Conservation (phyloP, 1,139 yeast genomes). For the Yamadazyma friedrichii region DNA sequence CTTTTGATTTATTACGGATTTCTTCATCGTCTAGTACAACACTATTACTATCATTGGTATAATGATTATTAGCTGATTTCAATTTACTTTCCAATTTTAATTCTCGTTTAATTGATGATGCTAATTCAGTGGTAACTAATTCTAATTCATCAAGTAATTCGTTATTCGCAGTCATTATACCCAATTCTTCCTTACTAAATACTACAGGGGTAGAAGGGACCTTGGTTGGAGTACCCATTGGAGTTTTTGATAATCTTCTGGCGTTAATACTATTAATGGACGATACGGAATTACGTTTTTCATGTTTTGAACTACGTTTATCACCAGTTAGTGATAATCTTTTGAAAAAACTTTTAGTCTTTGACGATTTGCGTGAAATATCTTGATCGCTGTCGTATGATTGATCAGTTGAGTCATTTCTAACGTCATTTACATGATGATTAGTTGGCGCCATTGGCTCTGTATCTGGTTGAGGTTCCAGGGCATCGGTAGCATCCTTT, state of each 20-base stretch:
- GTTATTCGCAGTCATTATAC: slow-evolving; percentile 58
- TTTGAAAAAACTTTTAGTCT: slow-evolving; percentile 33
- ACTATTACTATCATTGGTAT: slow-evolving; percentile 12
- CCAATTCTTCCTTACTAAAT: slow-evolving; percentile 60
- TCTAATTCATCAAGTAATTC: slow-evolving; percentile 62
- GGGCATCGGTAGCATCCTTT: slow-evolving; percentile 4
- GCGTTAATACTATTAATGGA: background rate
- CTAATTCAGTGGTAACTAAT: slow-evolving; percentile 67
- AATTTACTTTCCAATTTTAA: slow-evolving; percentile 52
- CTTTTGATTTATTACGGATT: slow-evolving; percentile 42
- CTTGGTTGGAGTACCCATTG: background rate
- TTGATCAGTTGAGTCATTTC: slow-evolving; percentile 11
- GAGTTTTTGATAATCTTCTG: background rate
- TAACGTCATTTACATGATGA: background rate
- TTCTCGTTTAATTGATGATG: slow-evolving; percentile 69
- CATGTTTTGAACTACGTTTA: background rate
- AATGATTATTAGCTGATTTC: slow-evolving; percentile 13
- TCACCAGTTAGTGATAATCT: slow-evolving; percentile 24
- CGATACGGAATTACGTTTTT: slow-evolving; percentile 2
- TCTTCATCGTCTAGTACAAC: slow-evolving; percentile 19
- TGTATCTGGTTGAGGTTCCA: background rate
- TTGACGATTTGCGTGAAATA: slow-evolving; percentile 16
- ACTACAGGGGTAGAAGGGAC: slow-evolving; percentile 14
- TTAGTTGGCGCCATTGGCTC: background rate
- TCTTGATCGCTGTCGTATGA: slow-evolving; percentile 17